Evolutionary conservation across 2,329 filamentous ascomycete species (phyloP), one percentile per base, ranked within the genome.

Genomic region (Talaromyces sp.): DNA sequence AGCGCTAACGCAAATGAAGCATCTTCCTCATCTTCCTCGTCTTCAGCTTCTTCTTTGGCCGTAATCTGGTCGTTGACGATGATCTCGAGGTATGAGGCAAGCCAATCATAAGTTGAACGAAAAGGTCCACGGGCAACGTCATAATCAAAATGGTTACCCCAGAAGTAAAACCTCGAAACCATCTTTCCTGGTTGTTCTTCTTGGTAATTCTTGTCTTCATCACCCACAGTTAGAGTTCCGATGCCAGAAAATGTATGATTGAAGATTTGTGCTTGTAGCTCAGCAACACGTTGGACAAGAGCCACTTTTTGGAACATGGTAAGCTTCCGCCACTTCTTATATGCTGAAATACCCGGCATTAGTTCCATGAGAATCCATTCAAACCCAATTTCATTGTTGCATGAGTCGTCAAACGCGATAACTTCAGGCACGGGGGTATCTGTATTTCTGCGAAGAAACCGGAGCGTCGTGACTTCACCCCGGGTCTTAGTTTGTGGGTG

Each of bases 101-200:
- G 64, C 67, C 65, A 70, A 39, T 69, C 67, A 19, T 35, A 41
- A 35, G 64, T 67, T 3, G 66, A 67, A 3, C 6, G 13, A 52
- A 69, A 70, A 58, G 65, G 68, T 2, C 68, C 68, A 22, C 68
- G 65, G 19, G 41, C 3, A 37, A 68, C 37, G 59, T 67, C 59
- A 31, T 67, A 65, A 31, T 24, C 52, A 48, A 67, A 39, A 24
- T 62, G 50, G 16, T 47, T 60, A 14, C 60, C 62, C 68, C 68
- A 67, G 37, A 70, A 66, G 45, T 67, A 69, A 3, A 64, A 24
- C 48, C 65, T 63, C 33, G 67, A 68, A 48, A 70, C 68, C 64
- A 69, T 66, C 54, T 68, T 22, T 31, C 62, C 66, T 41, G 65
- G 64, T 14, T 60, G 39, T 37, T 62, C 60, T 3, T 61, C 11